Evolutionary conservation across 192 early-diverging fungal species (phyloP), one percentile per base, ranked within the genome.

Genomic region (Entrophospora sp.): DNA sequence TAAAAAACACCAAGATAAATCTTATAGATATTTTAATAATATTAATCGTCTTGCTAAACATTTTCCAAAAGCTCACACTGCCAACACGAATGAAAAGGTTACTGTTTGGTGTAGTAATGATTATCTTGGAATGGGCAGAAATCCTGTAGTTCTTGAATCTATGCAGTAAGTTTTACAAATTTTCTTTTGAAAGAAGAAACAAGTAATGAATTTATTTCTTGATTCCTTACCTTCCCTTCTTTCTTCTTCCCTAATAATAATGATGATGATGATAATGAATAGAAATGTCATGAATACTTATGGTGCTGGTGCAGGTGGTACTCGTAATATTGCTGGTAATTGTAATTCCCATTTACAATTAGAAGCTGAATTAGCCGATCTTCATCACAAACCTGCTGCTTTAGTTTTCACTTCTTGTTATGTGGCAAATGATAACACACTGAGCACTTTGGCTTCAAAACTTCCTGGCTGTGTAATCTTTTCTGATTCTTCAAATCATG

Each of bases 11-110:
- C 81, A 84, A 69, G 94, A 98, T 87, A 91, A 92, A 82, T 89
- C 85, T 69, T 98, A 98, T 83, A 89, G 96, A 70, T 98, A 97
- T 81, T 98, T 98, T 75, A 98, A 98, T 88, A 98, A 98, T 83
- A 97, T 98, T 82, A 98, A 98, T 77, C 90, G 96, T 36, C 79
- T 98, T 27, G 96, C 96, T 5, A 79, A 89, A 72, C 78, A 83
- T 69, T 98, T 89, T 73, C 96, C 96, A 43, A 85, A 81, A 66
- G 96, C 96, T 22, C 96, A 98, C 79, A 98, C 94, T 24, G 85
- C 85, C 13, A 87, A 83, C 44, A 66, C 79, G 46, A 81, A 86
- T 37, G 92, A 96, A 67, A 83, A 92, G 68, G 96, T 98, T 52
- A 94, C 91, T 10, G 96, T 98, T 38, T 98, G 96, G 96, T 98